Percentiles rank a stretch among this genome's conserved stretches.
Evolutionary conservation across 176 grass and related monocot genomes (phyloP).

Genomic region (Chloris gayana): DNA sequence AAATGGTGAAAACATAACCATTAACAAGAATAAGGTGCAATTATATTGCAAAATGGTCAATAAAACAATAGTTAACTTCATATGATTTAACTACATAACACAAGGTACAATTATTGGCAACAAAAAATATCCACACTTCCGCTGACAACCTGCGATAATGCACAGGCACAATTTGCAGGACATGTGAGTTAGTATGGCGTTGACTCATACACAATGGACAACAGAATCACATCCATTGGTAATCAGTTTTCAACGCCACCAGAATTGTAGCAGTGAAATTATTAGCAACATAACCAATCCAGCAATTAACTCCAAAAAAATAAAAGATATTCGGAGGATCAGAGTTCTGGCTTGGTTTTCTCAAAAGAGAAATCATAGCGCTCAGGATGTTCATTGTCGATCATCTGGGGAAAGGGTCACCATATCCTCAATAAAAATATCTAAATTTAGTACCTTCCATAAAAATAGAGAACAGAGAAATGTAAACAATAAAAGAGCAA

Average conservation of each 20-base stretch:
- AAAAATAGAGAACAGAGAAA: neutral
- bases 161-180: neutral
- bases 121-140: conserved; percentile 1
- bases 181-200: conserved; percentile 10
- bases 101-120: neutral
- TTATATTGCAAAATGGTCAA: neutral
- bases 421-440: conserved; percentile 18
- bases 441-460: neutral
- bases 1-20: too few relatives aligned
- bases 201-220: conserved; percentile 46
- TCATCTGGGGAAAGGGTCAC: conserved; percentile 65
- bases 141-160: neutral
- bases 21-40: too few relatives aligned
- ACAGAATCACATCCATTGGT: neutral
- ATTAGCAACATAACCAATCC: too few relatives aligned
- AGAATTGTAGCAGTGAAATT: too few relatives aligned
- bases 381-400: conserved; percentile 56
- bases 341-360: conserved; percentile 58
- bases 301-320: too few relatives aligned
- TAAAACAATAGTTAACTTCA: neutral
- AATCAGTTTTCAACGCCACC: conserved; percentile 11
- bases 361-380: conserved; percentile 45
- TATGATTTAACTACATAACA: neutral
- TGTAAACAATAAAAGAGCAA: too few relatives aligned
- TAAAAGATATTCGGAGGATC: conserved; percentile 10